Evolutionary conservation across 305 asterid species (phyloP), one percentile per base, ranked within the genome.

Genomic region (Nicotiana rustica): DNA sequence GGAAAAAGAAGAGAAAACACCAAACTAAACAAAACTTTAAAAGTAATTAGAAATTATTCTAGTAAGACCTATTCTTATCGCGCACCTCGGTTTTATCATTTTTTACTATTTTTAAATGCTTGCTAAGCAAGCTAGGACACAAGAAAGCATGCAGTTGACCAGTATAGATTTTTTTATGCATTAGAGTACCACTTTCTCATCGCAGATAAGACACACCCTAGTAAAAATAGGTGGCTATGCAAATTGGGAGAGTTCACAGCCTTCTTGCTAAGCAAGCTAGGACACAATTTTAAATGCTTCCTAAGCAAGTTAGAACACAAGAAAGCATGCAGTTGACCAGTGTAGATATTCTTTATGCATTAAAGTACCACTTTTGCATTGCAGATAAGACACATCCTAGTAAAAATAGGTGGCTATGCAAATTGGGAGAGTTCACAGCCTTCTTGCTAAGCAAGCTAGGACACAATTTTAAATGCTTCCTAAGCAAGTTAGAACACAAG

Each of bases 131-230:
- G 64, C 18, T 15, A 59, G 64, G n/a, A 59, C 64, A 59, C 25
- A 59, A 59, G 25, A n/a, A 41, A 69, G 29, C 18, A 69, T 69
- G 59, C 15, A 5, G 77, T 69, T 69, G 77, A 69, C 77, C 59
- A 69, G 60, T 47, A 44, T 47, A 47, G 6, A 19, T 71, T 21
- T 47, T 21, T 6, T 14, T 21, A 49, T 73, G 38, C 56, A 49
- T 47, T 49, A 47, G 21, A 71, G 18, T 47, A 14, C 79, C 62
- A 25, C 60, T 49, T 73, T 8, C 19, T 21, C 62, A 6, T 73
- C 2, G 15, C 41, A 73, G 41, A 25, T 21, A 21, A 73, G 59
- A 6, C 14, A 49, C 41, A 25, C 13, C 38, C 3, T 21, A 4
- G 62, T 73, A 36, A 49, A 21, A 70, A 13, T 73, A 73, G 79